Evolutionary conservation across 495 filamentous ascomycete species (phyloP).

Genomic region (Daldinia vernicosa): DNA sequence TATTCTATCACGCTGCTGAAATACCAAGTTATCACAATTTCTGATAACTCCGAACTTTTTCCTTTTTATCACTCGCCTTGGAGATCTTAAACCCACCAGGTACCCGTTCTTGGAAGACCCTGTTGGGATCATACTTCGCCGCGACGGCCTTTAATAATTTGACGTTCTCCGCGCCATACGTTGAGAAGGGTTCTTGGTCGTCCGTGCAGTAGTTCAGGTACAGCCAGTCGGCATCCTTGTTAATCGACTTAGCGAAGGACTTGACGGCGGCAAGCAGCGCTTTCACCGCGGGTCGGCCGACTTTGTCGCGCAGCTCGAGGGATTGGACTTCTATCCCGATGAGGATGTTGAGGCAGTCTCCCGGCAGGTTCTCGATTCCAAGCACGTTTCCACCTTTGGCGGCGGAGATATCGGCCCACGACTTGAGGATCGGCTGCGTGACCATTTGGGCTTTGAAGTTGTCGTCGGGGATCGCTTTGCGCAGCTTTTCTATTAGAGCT

Average conservation of each 20-base stretch:
- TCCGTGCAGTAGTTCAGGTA: constrained; percentile 56
- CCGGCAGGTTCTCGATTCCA: constrained; percentile 54
- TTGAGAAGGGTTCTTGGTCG: constrained; percentile 54
- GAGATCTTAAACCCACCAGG: constrained; percentile 43
- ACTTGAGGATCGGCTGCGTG: constrained; percentile 58
- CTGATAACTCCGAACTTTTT: no score
- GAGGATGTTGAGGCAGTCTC: constrained; percentile 41
- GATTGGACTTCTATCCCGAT: constrained; percentile 29
- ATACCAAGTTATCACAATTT: no score
- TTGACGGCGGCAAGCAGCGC: constrained; percentile 16
- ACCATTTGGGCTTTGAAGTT: constrained; percentile 55
- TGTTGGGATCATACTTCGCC: constrained; percentile 59
- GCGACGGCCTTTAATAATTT: constrained; percentile 49
- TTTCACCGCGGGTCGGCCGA: constrained; percentile 2
- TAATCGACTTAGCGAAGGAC: constrained; percentile 17
- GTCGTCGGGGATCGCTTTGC: constrained; percentile 32
- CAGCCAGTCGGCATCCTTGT: constrained; percentile 18
- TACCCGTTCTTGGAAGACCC: constrained; percentile 57
- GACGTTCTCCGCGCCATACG: constrained; percentile 59
- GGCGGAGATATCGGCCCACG: constrained; percentile 52
- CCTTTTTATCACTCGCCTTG: no score
- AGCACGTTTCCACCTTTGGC: constrained; percentile 64
- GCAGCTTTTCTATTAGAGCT: constrained; percentile 15
- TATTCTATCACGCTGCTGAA: constrained; percentile 15
- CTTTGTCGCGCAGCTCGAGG: constrained; percentile 21